Base-by-base conservation (phyloP, 495 filamentous ascomycete genomes). In the Bombardia bombarda region DNA sequence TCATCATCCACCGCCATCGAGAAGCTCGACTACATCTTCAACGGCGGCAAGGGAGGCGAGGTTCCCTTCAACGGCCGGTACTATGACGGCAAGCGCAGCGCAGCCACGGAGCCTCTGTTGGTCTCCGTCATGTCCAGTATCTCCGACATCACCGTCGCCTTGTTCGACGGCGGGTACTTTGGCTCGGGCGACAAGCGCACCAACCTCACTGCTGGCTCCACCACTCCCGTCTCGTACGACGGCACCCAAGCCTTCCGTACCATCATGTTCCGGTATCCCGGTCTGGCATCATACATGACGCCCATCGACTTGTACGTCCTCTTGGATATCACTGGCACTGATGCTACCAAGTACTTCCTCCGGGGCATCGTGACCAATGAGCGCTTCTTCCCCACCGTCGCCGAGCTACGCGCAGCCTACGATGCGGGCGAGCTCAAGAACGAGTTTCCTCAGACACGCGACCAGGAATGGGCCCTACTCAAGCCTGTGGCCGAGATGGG, bases 11-110 rank as follows among this genome's bases (percentile, higher is more conserved):
- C 68, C 1, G 60, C 46, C 2, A 58, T 68, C 23, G 22, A 58
- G 31, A 63, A 67, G 26, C 46, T 74, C 13, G 61, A 66, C 33
- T 76, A 67, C 47, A 47, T 60, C 14, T 75, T 70, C 53, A 77
- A 62, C 48, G 58, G 58, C 17, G 56, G 56, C 13, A 53, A 41
- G 13, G 56, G 58, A 10, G 58, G 56, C 30, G 33, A 40, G 4
- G 49, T 66, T 18, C 66, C 61, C 14, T 66, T 52, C 42, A 60
- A 66, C 28, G 62, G 46, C 7, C 51, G 66, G 10, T 56, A 50
- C 40, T 58, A 61, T 19, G 64, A 69, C 36, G 39, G 41, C n/a
- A 52, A 53, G 37, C 53, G 61, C 8, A 20, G 31, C 8, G 32
- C 40, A 1, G 60, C 57, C 9, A 47, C 53, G 9, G 51, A 58